phyloP scores from a whole-genome alignment of 495 filamentous ascomycete genomes.

The Penicillium cataractarum region DNA sequence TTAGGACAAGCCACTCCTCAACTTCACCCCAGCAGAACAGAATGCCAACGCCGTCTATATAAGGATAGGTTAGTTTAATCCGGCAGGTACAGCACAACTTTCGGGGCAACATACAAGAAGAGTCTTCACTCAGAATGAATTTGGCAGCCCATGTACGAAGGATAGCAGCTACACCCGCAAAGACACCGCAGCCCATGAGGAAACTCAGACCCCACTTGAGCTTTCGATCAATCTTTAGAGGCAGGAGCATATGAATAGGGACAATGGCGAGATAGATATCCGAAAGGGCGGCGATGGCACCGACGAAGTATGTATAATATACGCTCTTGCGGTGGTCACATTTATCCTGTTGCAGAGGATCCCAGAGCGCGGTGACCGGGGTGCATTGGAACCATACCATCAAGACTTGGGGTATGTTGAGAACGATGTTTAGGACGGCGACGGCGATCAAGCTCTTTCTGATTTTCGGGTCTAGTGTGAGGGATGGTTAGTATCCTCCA shows the following conservation, averaged over 20 bases:
- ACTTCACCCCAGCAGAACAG: constrained; percentile 33
- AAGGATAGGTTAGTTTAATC: constrained; percentile 3
- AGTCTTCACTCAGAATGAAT: constrained; percentile 27
- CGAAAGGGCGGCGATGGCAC: constrained; percentile 26
- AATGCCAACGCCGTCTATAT: constrained; percentile 25
- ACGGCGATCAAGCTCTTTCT: constrained; percentile 28
- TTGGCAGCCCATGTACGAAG: constrained; percentile 33
- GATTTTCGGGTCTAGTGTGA: constrained; percentile 27
- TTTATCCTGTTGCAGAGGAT: constrained; percentile 22
- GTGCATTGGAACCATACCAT: constrained; percentile 32
- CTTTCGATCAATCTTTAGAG: constrained; percentile 30
- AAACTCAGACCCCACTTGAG: constrained; percentile 34
- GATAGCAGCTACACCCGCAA: constrained; percentile 31
- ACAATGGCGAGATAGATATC: constrained; percentile 32
- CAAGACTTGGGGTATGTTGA: constrained; percentile 31
- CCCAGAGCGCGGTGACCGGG: constrained; percentile 26
- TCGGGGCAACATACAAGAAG: constrained; percentile 24
- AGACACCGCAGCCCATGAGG: constrained; percentile 33
- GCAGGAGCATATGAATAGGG: constrained; percentile 29
- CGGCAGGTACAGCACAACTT: too few species aligned
- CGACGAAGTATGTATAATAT: constrained; percentile 33
- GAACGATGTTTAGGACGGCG: constrained; percentile 26
- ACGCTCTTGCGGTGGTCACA: constrained; percentile 31
- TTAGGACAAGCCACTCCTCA: constrained; percentile 34
- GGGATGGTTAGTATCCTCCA: neutral